A percentile compares a stretch with the other conserved stretches of the same genome.
Conservation (phyloP, 768 basidiomycete genomes). For the Lyophyllum atratum region DNA sequence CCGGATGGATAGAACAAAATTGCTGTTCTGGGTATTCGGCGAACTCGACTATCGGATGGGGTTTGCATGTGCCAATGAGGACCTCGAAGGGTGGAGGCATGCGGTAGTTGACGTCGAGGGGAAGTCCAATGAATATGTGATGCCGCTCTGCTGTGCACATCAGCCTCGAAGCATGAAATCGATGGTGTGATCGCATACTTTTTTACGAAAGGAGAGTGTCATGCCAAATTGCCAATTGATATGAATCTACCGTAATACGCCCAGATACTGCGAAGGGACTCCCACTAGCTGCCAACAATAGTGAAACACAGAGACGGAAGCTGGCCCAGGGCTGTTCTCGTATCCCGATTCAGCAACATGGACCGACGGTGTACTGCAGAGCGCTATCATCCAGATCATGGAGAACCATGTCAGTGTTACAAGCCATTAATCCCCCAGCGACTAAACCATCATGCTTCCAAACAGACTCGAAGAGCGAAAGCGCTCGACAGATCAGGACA, state of each 20-base stretch:
- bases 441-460: too few species aligned
- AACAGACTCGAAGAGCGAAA: too few species aligned
- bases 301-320: conserved; percentile 56
- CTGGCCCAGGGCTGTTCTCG: conserved; percentile 53
- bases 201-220: conserved; percentile 79
- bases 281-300: conserved; percentile 58
- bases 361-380: conserved; percentile 31
- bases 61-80: conserved; percentile 72
- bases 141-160: conserved; percentile 57
- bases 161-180: not conserved
- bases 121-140: conserved; percentile 80
- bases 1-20: conserved; percentile 73
- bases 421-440: too few species aligned
- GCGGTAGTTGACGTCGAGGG: conserved; percentile 75
- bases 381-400: too few species aligned
- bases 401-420: too few species aligned
- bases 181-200: conserved; percentile 43
- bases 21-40: conserved; percentile 61
- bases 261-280: conserved; percentile 68
- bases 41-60: conserved; percentile 56
- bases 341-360: conserved; percentile 31
- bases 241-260: conserved; percentile 68
- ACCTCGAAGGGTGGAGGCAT: conserved; percentile 79
- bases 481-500: too few species aligned
- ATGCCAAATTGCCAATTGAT: too few species aligned